Base-by-base conservation (phyloP, 1,284 basidiomycete species). In the Boletus hoseneyae region DNA sequence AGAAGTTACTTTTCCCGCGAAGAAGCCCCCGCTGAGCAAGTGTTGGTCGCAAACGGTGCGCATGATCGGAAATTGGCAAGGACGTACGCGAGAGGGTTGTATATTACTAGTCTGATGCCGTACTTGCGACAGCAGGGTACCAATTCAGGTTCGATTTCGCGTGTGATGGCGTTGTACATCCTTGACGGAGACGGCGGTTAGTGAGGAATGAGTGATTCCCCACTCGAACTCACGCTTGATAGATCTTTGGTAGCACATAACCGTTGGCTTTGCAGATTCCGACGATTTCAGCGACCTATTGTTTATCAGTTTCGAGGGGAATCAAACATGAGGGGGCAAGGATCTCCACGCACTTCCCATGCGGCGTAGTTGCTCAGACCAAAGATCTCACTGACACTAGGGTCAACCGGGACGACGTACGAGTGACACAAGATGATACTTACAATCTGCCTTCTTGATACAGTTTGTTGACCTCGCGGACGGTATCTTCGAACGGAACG, bases 81-180 rank as follows among this genome's bases (percentile, higher is more conserved):
- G 19, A 55, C 66, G 33, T 48, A 70, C 68, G 67, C 70, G 4
- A 68, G 55, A 33, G 66, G 69, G 42, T 65, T 67, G 42, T 71
- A 71, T 30, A 77, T 67, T 16, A 81, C 78, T 45, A 81, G 66
- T 23, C 77, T 65, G 43, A 85, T 60, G 18, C 75, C 78, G 60
- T 71, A 79, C 58, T 81, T 80, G 46, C 80, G 72, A 52, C 73
- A 70, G 63, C 78, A 79, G 2, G 77, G 78, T n/a, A 80, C 65
- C 19, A 82, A 70, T 61, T 83, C 79, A 1, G 76, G 52, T 55
- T 83, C 79, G 42, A 79, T 77, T 36, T 70, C 71, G 8, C 80
- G 73, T 2, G 75, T 77, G 51, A 80, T 67, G 1, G 76, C 73
- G 48, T 79, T 80, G 60, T 79, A 80, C 72, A 78, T 77, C 12